These are phyloP conservation scores for Akanthomyces muscarius DNA, from an alignment of 2,329 filamentous ascomycete species.

Conservation along the genomic window DNA sequence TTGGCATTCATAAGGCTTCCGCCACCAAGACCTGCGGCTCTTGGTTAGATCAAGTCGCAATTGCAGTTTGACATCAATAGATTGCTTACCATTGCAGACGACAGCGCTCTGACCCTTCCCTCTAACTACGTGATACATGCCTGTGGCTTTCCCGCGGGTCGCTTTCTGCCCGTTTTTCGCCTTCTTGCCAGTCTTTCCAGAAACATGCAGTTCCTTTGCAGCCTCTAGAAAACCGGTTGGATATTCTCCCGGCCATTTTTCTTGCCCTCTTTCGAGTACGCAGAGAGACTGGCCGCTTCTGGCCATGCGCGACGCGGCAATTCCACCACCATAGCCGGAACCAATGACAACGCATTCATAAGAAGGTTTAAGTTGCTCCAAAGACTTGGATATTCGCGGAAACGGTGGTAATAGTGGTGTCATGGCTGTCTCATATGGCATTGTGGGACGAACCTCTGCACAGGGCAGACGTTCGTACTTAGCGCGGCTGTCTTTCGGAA, in stretches of 20 bases:
- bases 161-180: conserved; percentile 33
- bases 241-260: conserved; percentile 65
- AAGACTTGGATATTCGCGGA: neutral
- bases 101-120: conserved; percentile 62
- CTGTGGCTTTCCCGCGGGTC: conserved; percentile 50
- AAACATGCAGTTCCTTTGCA: conserved; percentile 48
- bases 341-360: conserved; percentile 67
- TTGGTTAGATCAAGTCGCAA: neutral
- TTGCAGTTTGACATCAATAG: neutral
- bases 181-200: conserved; percentile 21
- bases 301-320: conserved; percentile 62
- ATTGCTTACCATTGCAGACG: conserved; percentile 49
- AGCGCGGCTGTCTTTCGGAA: neutral
- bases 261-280: conserved; percentile 59
- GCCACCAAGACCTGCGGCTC: conserved; percentile 54
- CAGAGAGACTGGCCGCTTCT: conserved; percentile 55
- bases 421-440: neutral
- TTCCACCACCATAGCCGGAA: conserved; percentile 64
- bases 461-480: neutral
- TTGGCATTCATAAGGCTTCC: conserved; percentile 65
- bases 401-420: neutral
- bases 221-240: conserved; percentile 46
- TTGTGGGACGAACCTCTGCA: neutral
- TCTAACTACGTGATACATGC: conserved; percentile 60
- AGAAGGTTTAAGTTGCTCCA: conserved; percentile 16